Evolutionary conservation across 2,329 filamentous ascomycete genomes (phyloP), one percentile per base, ranked within the genome.

Genomic region (Cladosporium velox): DNA sequence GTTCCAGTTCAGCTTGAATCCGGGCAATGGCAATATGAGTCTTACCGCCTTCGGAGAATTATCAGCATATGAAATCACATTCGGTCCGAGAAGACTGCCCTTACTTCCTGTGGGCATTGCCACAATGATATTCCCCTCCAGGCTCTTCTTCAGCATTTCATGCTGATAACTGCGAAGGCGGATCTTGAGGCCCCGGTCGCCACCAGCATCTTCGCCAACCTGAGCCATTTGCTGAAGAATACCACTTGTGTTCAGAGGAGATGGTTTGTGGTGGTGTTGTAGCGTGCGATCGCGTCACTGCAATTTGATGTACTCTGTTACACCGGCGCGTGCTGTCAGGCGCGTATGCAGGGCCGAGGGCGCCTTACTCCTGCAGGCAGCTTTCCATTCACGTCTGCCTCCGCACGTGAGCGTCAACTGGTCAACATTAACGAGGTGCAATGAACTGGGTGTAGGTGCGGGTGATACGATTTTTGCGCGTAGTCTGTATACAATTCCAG

Each of bases 101-200:
- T 54, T 32, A 66, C 78, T 80, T 32, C 82, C 82, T 2, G 82
- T 84, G 61, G 83, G 80, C 80, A 83, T 82, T 14, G 77, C 80
- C 47, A 83, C 80, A 62, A 83, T 82, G 64, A 82, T 75, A 67
- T 84, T 84, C 21, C 72, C 70, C 52, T 74, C 72, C 38, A 83
- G 66, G 70, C 79, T 81, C 65, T 77, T 76, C 51, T 81, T 77
- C 2, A 83, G 76, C 82, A 84, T 83, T 70, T 84, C 82, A 70
- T 78, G 73, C 74, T 84, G 82, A 67, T 84, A 84, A 1, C 77
- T 76, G 12, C 82, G 79, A 6, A 82, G 73, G 28, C 49, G 44
- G 8, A 54, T 28, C 26, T 18, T 28, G 15, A 30, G 51, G 24
- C 28, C 8, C 26, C 15, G 15, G n/a, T 32, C 51, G 24, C 24